phyloP scores from a whole-genome alignment of 176 grass and related monocot genomes.

The Zea luxurians region DNA sequence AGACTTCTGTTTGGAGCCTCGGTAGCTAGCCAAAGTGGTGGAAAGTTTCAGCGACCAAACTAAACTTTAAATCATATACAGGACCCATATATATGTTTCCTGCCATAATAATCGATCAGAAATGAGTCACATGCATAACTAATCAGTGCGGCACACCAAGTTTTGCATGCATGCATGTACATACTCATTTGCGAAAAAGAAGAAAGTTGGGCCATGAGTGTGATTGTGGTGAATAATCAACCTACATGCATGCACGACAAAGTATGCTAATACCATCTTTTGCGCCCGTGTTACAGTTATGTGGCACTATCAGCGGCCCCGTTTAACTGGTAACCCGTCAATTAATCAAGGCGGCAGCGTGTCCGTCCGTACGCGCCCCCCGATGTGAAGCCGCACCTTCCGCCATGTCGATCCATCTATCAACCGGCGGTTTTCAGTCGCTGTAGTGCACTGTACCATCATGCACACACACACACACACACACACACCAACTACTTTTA shows the following conservation, averaged over 20 bases:
- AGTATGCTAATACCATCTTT: neutral
- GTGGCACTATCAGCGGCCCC: neutral
- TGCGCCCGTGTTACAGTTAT: neutral
- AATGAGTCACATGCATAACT: neutral
- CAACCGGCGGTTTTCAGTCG: neutral
- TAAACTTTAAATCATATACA: too few relatives aligned
- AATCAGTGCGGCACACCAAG: neutral
- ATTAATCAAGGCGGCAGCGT: slow-evolving; percentile 32
- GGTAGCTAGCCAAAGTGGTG: too few relatives aligned
- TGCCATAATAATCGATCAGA: neutral
- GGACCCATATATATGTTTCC: too few relatives aligned
- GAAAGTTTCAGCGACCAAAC: too few relatives aligned
- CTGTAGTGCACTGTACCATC: neutral
- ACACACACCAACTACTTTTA: neutral
- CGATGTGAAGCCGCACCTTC: slow-evolving; percentile 33
- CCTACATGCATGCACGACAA: neutral
- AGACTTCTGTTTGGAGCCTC: too few relatives aligned
- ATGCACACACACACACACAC: neutral
- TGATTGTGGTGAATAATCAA: neutral
- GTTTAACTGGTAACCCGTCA: slow-evolving; percentile 33
- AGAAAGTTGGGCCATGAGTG: neutral
- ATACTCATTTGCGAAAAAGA: neutral
- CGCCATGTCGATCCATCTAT: slow-evolving; percentile 6
- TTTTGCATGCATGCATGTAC: neutral
- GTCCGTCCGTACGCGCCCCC: neutral